These are phyloP conservation scores for Penicillium hesseltinei DNA, from an alignment of 2,329 filamentous ascomycete species.

Conservation along the genomic window DNA sequence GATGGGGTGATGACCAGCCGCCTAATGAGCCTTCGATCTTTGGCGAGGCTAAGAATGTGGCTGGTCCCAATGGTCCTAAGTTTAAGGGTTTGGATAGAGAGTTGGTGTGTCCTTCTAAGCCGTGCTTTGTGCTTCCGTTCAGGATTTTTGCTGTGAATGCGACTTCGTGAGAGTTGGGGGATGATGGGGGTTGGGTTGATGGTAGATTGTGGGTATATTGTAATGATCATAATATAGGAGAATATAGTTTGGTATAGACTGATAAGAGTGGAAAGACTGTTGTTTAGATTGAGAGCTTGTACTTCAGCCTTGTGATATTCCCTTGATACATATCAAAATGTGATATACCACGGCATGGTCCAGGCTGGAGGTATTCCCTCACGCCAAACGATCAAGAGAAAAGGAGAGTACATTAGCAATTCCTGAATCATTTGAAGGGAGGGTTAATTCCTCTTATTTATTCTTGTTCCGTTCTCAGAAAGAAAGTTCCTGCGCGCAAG, in stretches of 20 bases:
- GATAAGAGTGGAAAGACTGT: background rate
- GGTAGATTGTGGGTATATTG: background rate
- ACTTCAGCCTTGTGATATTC: background rate
- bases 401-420: too few species aligned
- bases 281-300: background rate
- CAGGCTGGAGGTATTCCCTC: too few species aligned
- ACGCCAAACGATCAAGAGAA: too few species aligned
- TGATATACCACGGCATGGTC: too few species aligned
- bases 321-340: too few species aligned
- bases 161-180: background rate
- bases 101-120: constrained; percentile 55
- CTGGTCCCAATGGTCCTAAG: constrained; percentile 61
- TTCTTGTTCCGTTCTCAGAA: background rate
- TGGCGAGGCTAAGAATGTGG: constrained; percentile 55
- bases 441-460: too few species aligned
- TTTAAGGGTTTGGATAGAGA: constrained; percentile 58
- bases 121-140: constrained; percentile 47
- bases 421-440: too few species aligned
- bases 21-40: constrained; percentile 51
- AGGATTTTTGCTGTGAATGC: constrained; percentile 20
- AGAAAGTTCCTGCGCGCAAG: background rate
- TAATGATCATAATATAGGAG: background rate
- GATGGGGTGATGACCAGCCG: constrained; percentile 63
- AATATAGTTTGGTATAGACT: background rate
- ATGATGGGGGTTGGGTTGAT: background rate